A percentile compares a stretch with the other conserved stretches of the same genome.
phyloP scores from a whole-genome alignment of 1,284 basidiomycete species.

The Paramarasmius palmivorus region DNA sequence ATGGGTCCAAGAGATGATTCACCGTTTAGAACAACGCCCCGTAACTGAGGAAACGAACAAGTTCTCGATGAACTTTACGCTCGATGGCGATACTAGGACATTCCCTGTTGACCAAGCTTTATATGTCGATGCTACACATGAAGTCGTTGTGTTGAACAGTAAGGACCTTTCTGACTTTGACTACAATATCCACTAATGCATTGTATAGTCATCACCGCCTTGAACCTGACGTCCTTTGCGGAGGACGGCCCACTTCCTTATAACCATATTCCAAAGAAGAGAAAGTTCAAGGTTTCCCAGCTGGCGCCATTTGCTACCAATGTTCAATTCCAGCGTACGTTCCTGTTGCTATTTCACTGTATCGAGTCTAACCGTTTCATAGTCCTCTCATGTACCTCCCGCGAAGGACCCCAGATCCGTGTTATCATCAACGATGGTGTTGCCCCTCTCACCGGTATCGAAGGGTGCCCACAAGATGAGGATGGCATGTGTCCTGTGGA shows the following conservation, averaged over 20 bases:
- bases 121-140: constrained; percentile 87
- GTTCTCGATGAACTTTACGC: constrained; percentile 78
- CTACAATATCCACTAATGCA: background rate
- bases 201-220: constrained; percentile 61
- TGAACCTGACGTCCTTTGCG: constrained; percentile 75
- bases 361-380: background rate
- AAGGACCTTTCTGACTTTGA: constrained; percentile 17
- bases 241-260: constrained; percentile 68
- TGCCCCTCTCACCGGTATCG: constrained; percentile 74
- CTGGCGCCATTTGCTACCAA: constrained; percentile 80
- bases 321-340: constrained; percentile 72
- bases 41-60: constrained; percentile 58
- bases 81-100: constrained; percentile 66
- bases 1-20: constrained; percentile 80
- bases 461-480: constrained; percentile 68
- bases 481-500: constrained; percentile 83
- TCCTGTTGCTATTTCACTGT: background rate
- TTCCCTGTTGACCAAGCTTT: constrained; percentile 83
- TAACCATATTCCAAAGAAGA: constrained; percentile 65
- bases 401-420: constrained; percentile 65
- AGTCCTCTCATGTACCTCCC: constrained; percentile 61
- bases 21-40: constrained; percentile 76
- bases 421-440: constrained; percentile 89
- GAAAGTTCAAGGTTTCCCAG: constrained; percentile 64
- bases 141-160: constrained; percentile 82